Evolutionary conservation across 805 yeast species (phyloP), one percentile per base, ranked within the genome.

Genomic region (Schwanniomyces vanrijiae): DNA sequence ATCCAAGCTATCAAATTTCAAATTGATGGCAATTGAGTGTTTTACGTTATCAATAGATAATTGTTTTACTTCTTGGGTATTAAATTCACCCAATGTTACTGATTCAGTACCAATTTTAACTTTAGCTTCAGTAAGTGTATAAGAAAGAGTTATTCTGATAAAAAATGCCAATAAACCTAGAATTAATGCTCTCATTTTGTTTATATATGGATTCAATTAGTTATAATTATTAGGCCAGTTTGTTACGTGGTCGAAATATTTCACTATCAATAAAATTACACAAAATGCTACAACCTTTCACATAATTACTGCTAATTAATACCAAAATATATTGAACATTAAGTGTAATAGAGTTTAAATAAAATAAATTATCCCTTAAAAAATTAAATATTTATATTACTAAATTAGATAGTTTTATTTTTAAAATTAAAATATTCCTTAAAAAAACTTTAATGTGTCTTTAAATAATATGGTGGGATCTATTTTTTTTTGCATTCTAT

Each of bases 21-120:
- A 56, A 33, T 55, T 53, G 35, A 73, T 43, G 13, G 63, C 65
- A 20, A 73, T 48, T 38, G 50, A 56, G 46, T 70, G 76, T 47
- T 61, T 65, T 22, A 66, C 59, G 4, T 63, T 49, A n/a, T 63
- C 66, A 42, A 72, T 44, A 3, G 56, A 37, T 28, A 70, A 54
- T 45, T 56, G 62, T 43, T 64, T 64, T 34, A 67, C 51, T 52
- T 63, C 69, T 37, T 54, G 60, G 21, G 71, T 61, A 41, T 59
- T 59, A 35, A 65, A 38, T 43, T 66, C 70, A 4, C 73, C 74
- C 39, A 63, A 56, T 24, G 57, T 49, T 38, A 65, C 54, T 18
- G 51, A 44, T 14, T 59, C 47, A 19, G 55, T 56, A 28, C 60
- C 63, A 37, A 69, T 57, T 16, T 55, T 53, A 16, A 71, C 60